Evolutionary conservation across 306 rosid species (phyloP).

Genomic region (Albizia julibrissin): DNA sequence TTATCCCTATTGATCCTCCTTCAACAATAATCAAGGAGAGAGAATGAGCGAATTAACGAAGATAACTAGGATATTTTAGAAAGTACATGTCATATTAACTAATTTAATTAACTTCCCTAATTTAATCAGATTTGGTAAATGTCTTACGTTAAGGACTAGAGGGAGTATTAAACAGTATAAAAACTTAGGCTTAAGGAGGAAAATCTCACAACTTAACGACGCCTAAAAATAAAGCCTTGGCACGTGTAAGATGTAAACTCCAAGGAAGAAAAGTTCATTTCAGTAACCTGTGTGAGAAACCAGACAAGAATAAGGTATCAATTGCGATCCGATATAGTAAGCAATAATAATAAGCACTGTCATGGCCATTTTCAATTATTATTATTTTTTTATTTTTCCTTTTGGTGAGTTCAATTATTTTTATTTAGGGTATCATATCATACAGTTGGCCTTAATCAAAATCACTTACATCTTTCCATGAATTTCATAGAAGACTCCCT

Average conservation of each 20-base stretch:
- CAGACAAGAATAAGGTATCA: conserved; percentile 8
- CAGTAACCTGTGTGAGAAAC: conserved; percentile 13
- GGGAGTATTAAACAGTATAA: background rate
- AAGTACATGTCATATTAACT: too few species aligned
- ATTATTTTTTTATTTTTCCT: background rate
- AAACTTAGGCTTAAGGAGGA: conserved; percentile 7
- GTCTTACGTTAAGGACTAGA: too few species aligned
- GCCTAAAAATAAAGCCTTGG: conserved; percentile 4
- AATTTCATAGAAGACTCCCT: conserved; percentile 24
- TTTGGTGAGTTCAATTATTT: conserved; percentile 7
- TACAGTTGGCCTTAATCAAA: conserved; percentile 11
- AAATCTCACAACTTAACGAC: background rate
- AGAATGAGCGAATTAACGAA: too few species aligned
- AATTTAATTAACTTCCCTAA: too few species aligned
- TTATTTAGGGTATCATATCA: conserved; percentile 19
- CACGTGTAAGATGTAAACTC: conserved; percentile 16
- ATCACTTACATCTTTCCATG: conserved; percentile 22
- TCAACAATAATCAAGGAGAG: too few species aligned
- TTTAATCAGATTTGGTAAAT: too few species aligned
- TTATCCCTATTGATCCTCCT: too few species aligned
- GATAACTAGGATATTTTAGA: too few species aligned
- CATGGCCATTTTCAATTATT: conserved; percentile 19
- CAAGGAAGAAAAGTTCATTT: conserved; percentile 10
- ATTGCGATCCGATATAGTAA: background rate
- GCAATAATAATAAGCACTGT: conserved; percentile 6